Percentiles rank a stretch among this genome's conserved stretches.
Conservation (phyloP, 176 grass and related monocot species). For the Saccharum officinarum region DNA sequence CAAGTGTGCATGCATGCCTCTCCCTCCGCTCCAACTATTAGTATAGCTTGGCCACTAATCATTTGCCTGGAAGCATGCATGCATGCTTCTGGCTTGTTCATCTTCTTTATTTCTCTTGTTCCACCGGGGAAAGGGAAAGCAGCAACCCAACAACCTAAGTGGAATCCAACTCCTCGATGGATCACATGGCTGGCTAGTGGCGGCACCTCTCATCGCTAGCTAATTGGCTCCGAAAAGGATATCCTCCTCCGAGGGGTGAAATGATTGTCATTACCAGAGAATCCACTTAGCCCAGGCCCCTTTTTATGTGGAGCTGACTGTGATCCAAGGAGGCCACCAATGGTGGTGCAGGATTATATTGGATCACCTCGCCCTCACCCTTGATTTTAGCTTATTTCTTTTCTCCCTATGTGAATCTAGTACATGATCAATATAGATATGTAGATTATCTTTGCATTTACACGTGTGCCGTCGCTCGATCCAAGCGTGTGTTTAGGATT, state of each 20-base stretch:
- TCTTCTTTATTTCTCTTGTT: neutral
- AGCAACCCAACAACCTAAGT: conserved; percentile 25
- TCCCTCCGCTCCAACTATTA: neutral
- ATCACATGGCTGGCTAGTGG: neutral
- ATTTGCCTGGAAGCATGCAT: neutral
- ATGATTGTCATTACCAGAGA: conserved; percentile 27
- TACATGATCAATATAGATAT: neutral
- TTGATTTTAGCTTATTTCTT: too few species aligned
- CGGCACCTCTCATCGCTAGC: neutral
- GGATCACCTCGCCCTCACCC: neutral
- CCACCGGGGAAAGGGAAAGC: neutral
- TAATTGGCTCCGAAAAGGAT: conserved; percentile 30
- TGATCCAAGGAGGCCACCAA: conserved; percentile 39
- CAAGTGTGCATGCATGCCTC: neutral
- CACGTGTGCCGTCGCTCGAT: neutral
- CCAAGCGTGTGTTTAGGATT: neutral
- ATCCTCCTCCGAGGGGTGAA: neutral
- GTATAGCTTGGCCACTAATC: neutral
- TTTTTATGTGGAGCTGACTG: conserved; percentile 41
- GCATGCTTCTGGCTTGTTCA: neutral
- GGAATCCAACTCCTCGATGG: conserved; percentile 38
- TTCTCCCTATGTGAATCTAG: neutral
- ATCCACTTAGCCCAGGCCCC: conserved; percentile 11
- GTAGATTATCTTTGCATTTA: conserved; percentile 6
- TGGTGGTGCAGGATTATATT: conserved; percentile 33